A percentile compares a stretch with the other conserved stretches of the same genome.
Evolutionary conservation across 2,329 filamentous ascomycete species (phyloP).

Genomic region (Monosporascus sp.): DNA sequence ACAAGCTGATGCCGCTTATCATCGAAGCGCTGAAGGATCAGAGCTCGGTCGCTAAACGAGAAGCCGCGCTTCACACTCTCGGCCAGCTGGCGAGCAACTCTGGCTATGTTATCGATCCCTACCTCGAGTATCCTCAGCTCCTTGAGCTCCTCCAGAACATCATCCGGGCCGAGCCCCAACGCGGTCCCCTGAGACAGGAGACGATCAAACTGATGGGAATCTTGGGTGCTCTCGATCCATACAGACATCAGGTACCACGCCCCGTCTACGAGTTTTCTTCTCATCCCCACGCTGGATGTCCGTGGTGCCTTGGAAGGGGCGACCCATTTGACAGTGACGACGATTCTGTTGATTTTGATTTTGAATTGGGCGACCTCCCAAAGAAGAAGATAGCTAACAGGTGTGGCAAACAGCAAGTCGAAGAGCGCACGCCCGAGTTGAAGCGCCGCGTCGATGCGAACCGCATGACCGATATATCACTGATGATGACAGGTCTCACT

Average conservation of each 20-base stretch:
- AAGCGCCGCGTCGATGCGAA: constrained; percentile 60
- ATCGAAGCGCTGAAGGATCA: constrained; percentile 92
- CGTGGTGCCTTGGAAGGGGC: constrained; percentile 4
- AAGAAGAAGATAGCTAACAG: constrained; percentile 12
- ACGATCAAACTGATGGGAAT: constrained; percentile 97
- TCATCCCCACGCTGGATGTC: constrained; percentile 8
- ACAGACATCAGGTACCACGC: constrained; percentile 70
- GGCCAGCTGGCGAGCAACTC: constrained; percentile 93
- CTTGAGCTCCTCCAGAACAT: constrained; percentile 91
- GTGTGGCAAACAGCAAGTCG: constrained; percentile 58
- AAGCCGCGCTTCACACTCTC: constrained; percentile 83
- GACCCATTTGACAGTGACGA: constrained; percentile 9
- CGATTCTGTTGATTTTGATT: constrained; percentile 10
- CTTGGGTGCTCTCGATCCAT: constrained; percentile 88
- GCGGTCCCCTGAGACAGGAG: constrained; percentile 79
- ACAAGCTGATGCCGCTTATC: constrained; percentile 89
- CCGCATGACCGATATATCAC: constrained; percentile 81
- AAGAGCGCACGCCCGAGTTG: constrained; percentile 80
- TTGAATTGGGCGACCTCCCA: neutral
- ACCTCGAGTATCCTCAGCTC: constrained; percentile 89
- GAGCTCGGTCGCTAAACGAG: constrained; percentile 81
- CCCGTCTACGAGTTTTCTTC: constrained; percentile 10
- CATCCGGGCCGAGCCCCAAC: constrained; percentile 81
- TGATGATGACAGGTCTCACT: constrained; percentile 96
- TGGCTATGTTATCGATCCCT: constrained; percentile 95